Evolutionary conservation across 2,329 filamentous ascomycete genomes (phyloP).

Genomic region (Cytospora paraplurivora): DNA sequence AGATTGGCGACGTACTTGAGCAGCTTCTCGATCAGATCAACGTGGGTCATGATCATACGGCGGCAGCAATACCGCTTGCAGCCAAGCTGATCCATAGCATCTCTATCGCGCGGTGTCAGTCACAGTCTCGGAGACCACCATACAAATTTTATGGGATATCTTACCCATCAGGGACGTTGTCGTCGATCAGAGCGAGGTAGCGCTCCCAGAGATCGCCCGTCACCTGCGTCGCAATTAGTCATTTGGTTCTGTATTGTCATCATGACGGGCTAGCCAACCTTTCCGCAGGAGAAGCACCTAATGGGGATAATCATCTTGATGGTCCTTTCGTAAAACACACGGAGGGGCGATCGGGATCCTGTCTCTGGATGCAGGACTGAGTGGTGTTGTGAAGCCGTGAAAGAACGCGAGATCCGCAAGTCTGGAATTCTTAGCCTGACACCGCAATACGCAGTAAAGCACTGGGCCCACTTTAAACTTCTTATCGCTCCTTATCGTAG

Average conservation of each 20-base stretch:
- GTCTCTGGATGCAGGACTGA: slow-evolving; percentile 2
- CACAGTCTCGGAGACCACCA: slow-evolving; percentile 28
- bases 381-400: not conserved
- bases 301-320: slow-evolving; percentile 95
- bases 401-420: not conserved
- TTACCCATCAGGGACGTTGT: slow-evolving; percentile 74
- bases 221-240: slow-evolving; percentile 63
- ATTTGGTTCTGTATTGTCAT: slow-evolving; percentile 15
- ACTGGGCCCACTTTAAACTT: slow-evolving; percentile 26
- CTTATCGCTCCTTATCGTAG: slow-evolving; percentile 30
- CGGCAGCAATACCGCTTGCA: slow-evolving; percentile 97
- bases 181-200: slow-evolving; percentile 85
- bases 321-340: slow-evolving; percentile 2
- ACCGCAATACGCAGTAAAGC: slow-evolving; percentile 5
- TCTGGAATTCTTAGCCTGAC: slow-evolving; percentile 44
- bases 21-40: slow-evolving; percentile 97
- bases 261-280: slow-evolving; percentile 63
- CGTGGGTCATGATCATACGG: slow-evolving; percentile 99
- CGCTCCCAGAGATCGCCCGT: slow-evolving; percentile 97
- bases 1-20: slow-evolving; percentile 67
- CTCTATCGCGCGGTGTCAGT: slow-evolving; percentile 56
- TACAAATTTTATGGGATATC: slow-evolving; percentile 35
- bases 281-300: slow-evolving; percentile 98
- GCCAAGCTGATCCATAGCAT: slow-evolving; percentile 93
- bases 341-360: not conserved